Evolutionary conservation across 2,329 filamentous ascomycete genomes (phyloP), one percentile per base, ranked within the genome.

Genomic region (Trichophyton benhamiae): DNA sequence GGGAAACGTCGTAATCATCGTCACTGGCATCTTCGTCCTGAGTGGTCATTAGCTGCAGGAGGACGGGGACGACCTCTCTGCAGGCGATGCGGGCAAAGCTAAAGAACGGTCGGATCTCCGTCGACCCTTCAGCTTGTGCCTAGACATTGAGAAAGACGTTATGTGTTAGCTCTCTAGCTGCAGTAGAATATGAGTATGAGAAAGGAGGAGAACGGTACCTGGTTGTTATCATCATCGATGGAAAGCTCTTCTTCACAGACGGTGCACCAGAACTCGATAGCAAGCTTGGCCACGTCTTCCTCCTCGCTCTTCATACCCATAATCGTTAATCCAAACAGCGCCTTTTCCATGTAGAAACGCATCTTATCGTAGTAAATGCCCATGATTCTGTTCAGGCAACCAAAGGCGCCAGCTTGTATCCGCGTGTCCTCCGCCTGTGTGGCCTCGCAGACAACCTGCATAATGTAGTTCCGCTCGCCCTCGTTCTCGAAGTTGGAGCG

Each of bases 321-420:
- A 65, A 99, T 96, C 44, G 94, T 99, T 46, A 99, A 82, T 62
- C 94, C 94, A 70, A 99, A 99, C 49, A 99, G 83, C 41, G 94
- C 94, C 84, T 97, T 97, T 82, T 99, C 94, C 94, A 99, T 99
- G 80, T 99, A 99, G 78, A 96, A 99, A 70, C 91, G 87, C 94
- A 99, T 99, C 79, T 96, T 95, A 71, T 99, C 94, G 75, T 99
- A 99, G 82, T 99, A 99, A 65, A 96, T 83, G 64, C 83, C 89
- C 94, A 99, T 99, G 76, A 99, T 97, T 71, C 94, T 86, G 83
- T 99, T 99, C 68, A 99, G 79, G 75, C 94, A 97, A 69, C 94
- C 94, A 74, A 96, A 99, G 49, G 94, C 89, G 64, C 91, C 91
- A 74, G 96, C 90, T 77, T 97, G 91, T 75, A 99, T 95, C 72